Base-by-base conservation (phyloP, 345 rosid species). In the Psidium friedrichsthalianum region DNA sequence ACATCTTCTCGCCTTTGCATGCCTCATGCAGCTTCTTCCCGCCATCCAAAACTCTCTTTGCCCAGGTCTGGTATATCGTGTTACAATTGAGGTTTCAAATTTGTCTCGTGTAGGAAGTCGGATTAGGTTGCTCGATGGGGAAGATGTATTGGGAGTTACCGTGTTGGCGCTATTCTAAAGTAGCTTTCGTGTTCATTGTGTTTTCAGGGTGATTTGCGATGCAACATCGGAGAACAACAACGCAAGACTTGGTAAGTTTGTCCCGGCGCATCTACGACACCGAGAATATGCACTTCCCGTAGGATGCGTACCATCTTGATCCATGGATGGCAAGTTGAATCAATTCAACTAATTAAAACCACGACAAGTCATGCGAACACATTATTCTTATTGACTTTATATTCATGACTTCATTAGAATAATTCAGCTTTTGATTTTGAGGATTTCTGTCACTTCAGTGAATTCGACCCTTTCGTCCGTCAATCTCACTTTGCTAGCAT, bases 181-280 rank as follows among this genome's bases (percentile, higher is more conserved):
- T 82, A 52, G 69, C 32, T 83, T 76, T 2, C 20, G 0, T 1
- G 24, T 53, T 51, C 21, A 51, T 78, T 18, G 16, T 51, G 64
- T 44, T 81, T 14, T 15, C 52, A 27, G 74, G 57, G 13, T 29
- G 82, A 57, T 84, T 82, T 74, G 82, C 80, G 85, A 89, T 58
- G 83, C 88, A 51, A 61, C 78, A 56, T 69, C 74, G 78, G 82
- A 84, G 69, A 20, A 82, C 57, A 20, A 82, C 57, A 83, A 44
- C 27, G 78, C n/a, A 32, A 58, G 27, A 82, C 27, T n/a, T 76
- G 89, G 92, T 91, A 51, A 83, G 90, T 87, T 49, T 27, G 20
- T 69, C 47, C 47, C 11, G 11, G 80, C 6, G 5, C 25, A 18
- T 69, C 80, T 69, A 64, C 20, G 11, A 21, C 80, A 42, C 47